Evolutionary conservation across 164 flowering plant genomes (phyloP).

Genomic region (Umbellularia californica): DNA sequence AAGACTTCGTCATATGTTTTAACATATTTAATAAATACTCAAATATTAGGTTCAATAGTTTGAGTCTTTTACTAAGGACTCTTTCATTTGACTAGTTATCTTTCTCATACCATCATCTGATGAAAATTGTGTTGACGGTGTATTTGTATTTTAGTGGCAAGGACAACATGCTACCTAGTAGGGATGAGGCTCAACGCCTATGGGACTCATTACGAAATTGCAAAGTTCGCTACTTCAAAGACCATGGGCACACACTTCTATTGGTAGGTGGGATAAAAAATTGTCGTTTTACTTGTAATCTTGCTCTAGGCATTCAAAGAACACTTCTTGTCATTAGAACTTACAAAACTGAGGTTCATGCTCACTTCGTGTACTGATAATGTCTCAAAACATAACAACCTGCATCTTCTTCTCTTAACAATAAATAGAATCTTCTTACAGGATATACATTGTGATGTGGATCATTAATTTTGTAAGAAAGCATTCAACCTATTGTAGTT

Average conservation of each 20-base stretch:
- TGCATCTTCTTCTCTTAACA: neutral
- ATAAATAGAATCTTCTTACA: neutral
- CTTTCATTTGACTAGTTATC: no score
- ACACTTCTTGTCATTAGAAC: neutral
- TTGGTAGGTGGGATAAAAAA: neutral
- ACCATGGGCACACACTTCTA: slow-evolving; percentile 52
- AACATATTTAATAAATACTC: neutral
- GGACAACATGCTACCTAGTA: slow-evolving; percentile 79
- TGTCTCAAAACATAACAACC: neutral
- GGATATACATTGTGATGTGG: neutral
- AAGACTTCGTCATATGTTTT: neutral
- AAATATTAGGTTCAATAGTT: neutral
- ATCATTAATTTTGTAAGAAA: no score
- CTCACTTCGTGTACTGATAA: neutral
- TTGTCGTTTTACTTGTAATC: neutral
- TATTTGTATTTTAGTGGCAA: slow-evolving; percentile 58
- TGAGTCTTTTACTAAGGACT: neutral
- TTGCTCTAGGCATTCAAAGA: neutral
- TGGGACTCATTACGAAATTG: slow-evolving; percentile 43
- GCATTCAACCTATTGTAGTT: no score
- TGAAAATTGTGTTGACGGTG: slow-evolving; percentile 7
- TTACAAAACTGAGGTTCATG: neutral
- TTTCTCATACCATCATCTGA: neutral
- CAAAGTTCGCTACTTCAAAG: slow-evolving; percentile 55
- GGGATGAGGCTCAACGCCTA: slow-evolving; percentile 65